Evolutionary conservation across 129 eudicot genomes (phyloP), one percentile per base, ranked within the genome.

Genomic region (Lactuca saligna): DNA sequence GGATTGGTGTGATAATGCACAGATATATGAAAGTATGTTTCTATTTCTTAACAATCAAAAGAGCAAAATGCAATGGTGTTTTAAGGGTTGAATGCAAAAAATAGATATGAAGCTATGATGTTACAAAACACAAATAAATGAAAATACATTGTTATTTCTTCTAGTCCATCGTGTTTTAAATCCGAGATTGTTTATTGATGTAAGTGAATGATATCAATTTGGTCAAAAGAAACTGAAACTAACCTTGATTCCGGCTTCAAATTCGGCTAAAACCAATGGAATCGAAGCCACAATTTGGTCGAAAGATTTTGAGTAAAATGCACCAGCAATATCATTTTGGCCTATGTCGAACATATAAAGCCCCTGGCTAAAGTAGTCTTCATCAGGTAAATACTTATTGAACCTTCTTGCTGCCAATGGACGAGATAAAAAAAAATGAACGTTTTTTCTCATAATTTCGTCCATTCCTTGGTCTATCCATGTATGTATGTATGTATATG

Each of bases 281-380:
- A 92, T 92, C n/a, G 89, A 84, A 68, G 95, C 98, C 8, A 88
- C 69, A 44, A 92, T 15, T 81, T 92, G 98, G 77, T 92, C 98
- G 5, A 65, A 81, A 3, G 98, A 42, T 80, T 88, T 86, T 0
- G 96, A 84, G 79, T 84, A 84, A 73, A 88, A 92, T 50, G 88
- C 91, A 65, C 91, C 89, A 29, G 89, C 88, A 54, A 92, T 76
- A 74, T 92, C 98, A 54, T 92, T 88, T 82, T 92, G 95, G 79
- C 96, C 98, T 54, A 92, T 86, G 57, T 92, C 98, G 41, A 92
- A 92, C 95, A 81, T 88, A 82, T 88, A 92, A 57, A 92, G 91
- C 60, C 83, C 98, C 75, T 81, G 78, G 66, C 69, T 74, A 57
- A 92, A 92, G 66, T 54, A 86, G 29, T 86, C 96, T 63, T 68